Base-by-base conservation (phyloP, 148 eudicot genomes). In the Dianthus caryophyllus region DNA sequence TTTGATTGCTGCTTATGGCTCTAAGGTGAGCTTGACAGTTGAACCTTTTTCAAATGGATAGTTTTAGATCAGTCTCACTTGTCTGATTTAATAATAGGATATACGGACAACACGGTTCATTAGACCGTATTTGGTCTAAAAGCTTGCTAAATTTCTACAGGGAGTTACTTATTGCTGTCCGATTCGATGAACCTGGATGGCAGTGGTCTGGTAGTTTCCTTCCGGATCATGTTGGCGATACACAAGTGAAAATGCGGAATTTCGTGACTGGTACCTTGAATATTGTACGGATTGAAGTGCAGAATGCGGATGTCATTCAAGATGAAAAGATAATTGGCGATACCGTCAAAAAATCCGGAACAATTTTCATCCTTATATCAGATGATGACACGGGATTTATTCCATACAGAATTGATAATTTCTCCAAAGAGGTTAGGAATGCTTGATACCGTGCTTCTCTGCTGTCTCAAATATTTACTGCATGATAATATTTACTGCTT, bases 151-250 rank as follows among this genome's bases (percentile, higher is more conserved):
- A 64, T n/a, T 75, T 11, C 63, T 64, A 43, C 84, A 90, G 99
- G 86, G 99, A 90, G 24, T 72, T 94, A 31, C 82, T 90, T 64
- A 79, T 88, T 52, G 85, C 90, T 36, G 82, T 88, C 59, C 85
- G 91, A 29, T 90, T 90, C 76, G 81, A 84, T 63, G 96, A 90
- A 73, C 96, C 92, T 76, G 97, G 96, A 74, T 90, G 96, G 93
- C 96, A 88, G 66, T 94, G 99, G 99, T 94, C 99, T 41, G 99
- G 99, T 22, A 79, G 90, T 85, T 94, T 94, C 74, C 82, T 76
- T 68, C 97, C 97, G 29, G 93, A 94, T 68, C 80, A 83, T 73
- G 84, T 90, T 59, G 99, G 99, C 60, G 99, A 94, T 76, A 88
- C 89, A 58, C 97, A 88, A 74, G 79, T 90, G 48, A 94, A 94